Percentiles rank a stretch among this genome's conserved stretches.
These are phyloP conservation scores for Phylloporus arenicola DNA, from an alignment of 768 basidiomycete genomes.

Conservation along the genomic window DNA sequence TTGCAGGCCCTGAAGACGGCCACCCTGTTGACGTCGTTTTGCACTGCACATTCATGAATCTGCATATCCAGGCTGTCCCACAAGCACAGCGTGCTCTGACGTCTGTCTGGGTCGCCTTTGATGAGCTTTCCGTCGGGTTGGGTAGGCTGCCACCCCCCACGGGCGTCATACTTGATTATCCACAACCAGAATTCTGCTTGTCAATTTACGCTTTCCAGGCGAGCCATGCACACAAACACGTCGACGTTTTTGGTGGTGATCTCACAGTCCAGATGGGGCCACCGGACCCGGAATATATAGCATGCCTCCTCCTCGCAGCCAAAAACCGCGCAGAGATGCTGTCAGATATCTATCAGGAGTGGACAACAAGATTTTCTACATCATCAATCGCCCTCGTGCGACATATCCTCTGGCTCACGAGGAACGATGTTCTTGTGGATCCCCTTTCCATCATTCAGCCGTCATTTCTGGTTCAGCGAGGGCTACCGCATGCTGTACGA, in stretches of 20 bases:
- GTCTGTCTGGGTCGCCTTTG: conserved; percentile 7
- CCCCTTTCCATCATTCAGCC: conserved; percentile 80
- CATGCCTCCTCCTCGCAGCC: conserved; percentile 9
- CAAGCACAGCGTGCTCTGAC: not conserved
- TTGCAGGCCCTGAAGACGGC: not conserved
- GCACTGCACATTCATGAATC: conserved; percentile 11
- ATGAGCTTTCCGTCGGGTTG: conserved; percentile 16
- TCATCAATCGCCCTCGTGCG: conserved; percentile 39
- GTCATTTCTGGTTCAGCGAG: conserved; percentile 76
- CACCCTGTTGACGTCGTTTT: conserved; percentile 16
- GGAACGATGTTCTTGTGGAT: conserved; percentile 51
- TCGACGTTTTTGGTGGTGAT: conserved; percentile 19
- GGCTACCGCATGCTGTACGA: conserved; percentile 61
- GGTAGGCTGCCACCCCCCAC: conserved; percentile 2
- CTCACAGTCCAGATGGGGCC: conserved; percentile 26
- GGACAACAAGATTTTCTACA: conserved; percentile 26
- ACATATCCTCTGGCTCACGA: conserved; percentile 48
- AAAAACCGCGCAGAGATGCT: conserved; percentile 13
- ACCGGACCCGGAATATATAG: conserved; percentile 27
- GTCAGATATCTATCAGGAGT: conserved; percentile 22
- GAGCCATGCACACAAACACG: conserved; percentile 1
- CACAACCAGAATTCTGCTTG: conserved; percentile 19
- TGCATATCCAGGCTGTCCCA: conserved; percentile 12
- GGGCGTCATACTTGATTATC: not conserved
- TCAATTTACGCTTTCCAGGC: conserved; percentile 18